Conservation (phyloP, 2,329 filamentous ascomycete genomes). For the Stemphylium beticola region DNA sequence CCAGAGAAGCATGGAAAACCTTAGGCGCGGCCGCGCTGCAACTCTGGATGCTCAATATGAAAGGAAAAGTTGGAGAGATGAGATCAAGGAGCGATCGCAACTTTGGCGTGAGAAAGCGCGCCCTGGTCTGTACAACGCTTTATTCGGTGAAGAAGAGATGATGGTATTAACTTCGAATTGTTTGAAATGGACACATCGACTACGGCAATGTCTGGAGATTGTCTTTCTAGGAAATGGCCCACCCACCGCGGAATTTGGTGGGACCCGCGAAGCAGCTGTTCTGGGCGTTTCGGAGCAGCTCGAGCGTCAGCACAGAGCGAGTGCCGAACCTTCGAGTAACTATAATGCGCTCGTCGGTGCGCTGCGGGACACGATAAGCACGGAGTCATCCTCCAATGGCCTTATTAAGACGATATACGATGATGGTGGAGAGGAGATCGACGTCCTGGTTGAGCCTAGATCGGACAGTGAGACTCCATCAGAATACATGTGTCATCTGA, state of each 20-base stretch:
- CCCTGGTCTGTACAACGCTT: conserved; percentile 4
- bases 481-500: conserved; percentile 19
- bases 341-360: conserved; percentile 15
- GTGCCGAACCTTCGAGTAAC: conserved; percentile 6
- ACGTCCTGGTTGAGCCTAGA: conserved; percentile 65
- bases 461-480: conserved; percentile 65
- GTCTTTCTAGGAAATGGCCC: conserved; percentile 15
- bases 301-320: conserved; percentile 17
- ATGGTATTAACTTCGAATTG: conserved; percentile 2
- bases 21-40: conserved; percentile 4
- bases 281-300: conserved; percentile 18
- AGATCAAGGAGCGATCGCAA: conserved; percentile 17
- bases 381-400: background rate
- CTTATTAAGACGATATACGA: conserved; percentile 21
- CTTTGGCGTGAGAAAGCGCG: conserved; percentile 17
- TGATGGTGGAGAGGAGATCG: conserved; percentile 12
- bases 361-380: conserved; percentile 10
- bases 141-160: conserved; percentile 20
- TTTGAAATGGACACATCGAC: conserved; percentile 10
- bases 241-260: conserved; percentile 13
- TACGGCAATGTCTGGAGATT: conserved; percentile 20
- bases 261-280: conserved; percentile 7
- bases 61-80: conserved; percentile 15
- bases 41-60: conserved; percentile 2
- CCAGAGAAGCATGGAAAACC: background rate